phyloP scores from a whole-genome alignment of 2,329 filamentous ascomycete species.

The Juglanconis oblonga region DNA sequence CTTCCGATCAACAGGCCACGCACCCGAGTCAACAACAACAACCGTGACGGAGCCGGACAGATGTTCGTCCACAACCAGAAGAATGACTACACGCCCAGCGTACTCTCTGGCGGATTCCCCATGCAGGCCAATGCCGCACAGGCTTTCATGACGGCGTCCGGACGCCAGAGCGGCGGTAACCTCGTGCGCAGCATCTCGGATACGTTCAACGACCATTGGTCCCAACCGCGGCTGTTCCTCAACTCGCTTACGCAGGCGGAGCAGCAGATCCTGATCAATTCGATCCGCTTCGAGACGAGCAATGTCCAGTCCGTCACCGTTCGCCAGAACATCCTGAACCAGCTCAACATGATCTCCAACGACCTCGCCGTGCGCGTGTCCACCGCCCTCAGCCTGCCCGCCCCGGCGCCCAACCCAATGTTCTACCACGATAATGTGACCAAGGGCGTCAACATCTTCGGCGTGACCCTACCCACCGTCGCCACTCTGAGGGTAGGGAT shows the following conservation, averaged over 20 bases:
- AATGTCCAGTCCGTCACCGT: conserved; percentile 56
- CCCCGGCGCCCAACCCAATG: conserved; percentile 55
- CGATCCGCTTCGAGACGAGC: conserved; percentile 67
- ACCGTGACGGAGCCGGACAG: conserved; percentile 57
- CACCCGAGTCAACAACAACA: conserved; percentile 32
- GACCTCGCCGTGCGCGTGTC: conserved; percentile 66
- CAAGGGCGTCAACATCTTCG: conserved; percentile 57
- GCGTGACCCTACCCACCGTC: conserved; percentile 55
- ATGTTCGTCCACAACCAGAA: conserved; percentile 67
- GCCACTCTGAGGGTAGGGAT: conserved; percentile 64
- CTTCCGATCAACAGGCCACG: conserved; percentile 49
- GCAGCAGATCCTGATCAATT: conserved; percentile 70
- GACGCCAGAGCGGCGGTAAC: conserved; percentile 47
- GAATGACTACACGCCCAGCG: conserved; percentile 65
- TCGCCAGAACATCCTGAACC: conserved; percentile 62
- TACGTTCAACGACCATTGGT: conserved; percentile 70
- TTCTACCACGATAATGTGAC: conserved; percentile 72
- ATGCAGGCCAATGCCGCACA: conserved; percentile 62
- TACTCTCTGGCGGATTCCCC: conserved; percentile 60
- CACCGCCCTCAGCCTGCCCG: conserved; percentile 54
- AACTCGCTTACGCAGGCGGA: conserved; percentile 66
- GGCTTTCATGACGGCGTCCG: conserved; percentile 69
- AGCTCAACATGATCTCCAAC: conserved; percentile 67
- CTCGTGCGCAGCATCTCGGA: conserved; percentile 57
- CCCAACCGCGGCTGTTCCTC: conserved; percentile 70